These are phyloP conservation scores for Caryopteris hybrid DNA, from an alignment of 305 asterid species.

Conservation along the genomic window DNA sequence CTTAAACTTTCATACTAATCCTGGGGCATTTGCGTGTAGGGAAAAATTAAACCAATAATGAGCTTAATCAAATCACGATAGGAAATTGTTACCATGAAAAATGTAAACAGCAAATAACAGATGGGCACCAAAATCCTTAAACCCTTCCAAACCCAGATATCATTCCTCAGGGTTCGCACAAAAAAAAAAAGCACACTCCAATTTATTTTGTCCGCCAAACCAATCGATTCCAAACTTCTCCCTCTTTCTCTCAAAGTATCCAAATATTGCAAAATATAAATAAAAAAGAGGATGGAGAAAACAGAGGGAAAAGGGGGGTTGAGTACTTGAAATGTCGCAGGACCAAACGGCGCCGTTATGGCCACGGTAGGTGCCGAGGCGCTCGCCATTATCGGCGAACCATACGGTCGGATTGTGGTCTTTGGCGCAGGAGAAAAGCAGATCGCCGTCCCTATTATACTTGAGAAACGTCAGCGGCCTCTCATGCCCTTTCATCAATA, in stretches of 20 bases:
- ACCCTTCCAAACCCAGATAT: not conserved
- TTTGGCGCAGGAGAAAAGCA: constrained; percentile 90
- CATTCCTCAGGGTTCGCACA: too few species aligned
- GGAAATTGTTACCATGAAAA: too few species aligned
- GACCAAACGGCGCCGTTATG: constrained; percentile 98
- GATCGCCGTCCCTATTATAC: constrained; percentile 87
- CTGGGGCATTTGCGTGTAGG: too few species aligned
- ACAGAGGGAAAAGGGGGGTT: not conserved
- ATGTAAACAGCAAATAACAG: not conserved
- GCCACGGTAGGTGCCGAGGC: constrained; percentile 90
- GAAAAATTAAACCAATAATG: too few species aligned
- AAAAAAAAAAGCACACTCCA: too few species aligned
- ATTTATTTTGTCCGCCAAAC: too few species aligned
- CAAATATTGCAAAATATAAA: too few species aligned
- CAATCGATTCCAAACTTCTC: too few species aligned
- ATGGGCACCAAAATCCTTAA: not conserved
- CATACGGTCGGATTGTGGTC: constrained; percentile 88
- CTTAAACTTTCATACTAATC: too few species aligned
- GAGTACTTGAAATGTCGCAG: constrained; percentile 74
- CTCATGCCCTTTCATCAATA: constrained; percentile 95
- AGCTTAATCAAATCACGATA: too few species aligned
- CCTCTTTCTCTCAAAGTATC: not conserved
- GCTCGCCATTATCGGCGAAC: constrained; percentile 91
- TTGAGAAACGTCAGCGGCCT: constrained; percentile 87
- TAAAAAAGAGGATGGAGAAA: too few species aligned